Evolutionary conservation across 2,329 filamentous ascomycete genomes (phyloP).

Genomic region (Didymella pomorum): DNA sequence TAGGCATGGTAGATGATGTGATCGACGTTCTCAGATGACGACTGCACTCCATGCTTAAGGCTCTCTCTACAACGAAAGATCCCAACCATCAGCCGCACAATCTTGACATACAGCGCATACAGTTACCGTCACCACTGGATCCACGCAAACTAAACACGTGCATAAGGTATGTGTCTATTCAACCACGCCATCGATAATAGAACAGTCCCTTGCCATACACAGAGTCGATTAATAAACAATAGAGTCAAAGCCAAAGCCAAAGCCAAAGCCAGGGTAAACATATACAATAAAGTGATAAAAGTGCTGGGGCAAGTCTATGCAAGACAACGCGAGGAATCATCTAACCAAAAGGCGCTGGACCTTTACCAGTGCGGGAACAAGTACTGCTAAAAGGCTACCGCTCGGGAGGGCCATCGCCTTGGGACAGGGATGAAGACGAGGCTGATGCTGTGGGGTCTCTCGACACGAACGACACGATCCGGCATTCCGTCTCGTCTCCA

Average conservation of each 20-base stretch:
- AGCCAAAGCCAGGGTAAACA: constrained; percentile 24
- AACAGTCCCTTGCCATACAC: constrained; percentile 5
- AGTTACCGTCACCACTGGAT: background rate
- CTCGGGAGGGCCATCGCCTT: background rate
- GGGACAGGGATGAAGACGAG: too few relatives aligned
- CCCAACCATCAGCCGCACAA: background rate
- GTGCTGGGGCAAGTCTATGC: constrained; percentile 21
- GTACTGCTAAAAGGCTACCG: background rate
- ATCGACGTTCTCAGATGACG: background rate
- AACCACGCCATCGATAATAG: constrained; percentile 1
- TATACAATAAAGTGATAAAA: constrained; percentile 32
- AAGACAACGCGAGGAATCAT: constrained; percentile 6
- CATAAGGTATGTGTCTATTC: constrained; percentile 5
- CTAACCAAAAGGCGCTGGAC: background rate
- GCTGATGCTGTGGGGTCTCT: background rate
- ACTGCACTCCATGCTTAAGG: background rate
- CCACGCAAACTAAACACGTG: background rate
- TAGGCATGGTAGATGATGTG: background rate
- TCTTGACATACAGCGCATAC: background rate
- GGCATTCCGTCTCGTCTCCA: background rate
- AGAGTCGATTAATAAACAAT: constrained; percentile 23
- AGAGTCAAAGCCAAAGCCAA: constrained; percentile 23
- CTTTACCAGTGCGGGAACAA: background rate
- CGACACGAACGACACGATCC: background rate
- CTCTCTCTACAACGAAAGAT: background rate